These are phyloP conservation scores for Fusarium sambucinum DNA, from an alignment of 2,329 filamentous ascomycete genomes.

Conservation along the genomic window DNA sequence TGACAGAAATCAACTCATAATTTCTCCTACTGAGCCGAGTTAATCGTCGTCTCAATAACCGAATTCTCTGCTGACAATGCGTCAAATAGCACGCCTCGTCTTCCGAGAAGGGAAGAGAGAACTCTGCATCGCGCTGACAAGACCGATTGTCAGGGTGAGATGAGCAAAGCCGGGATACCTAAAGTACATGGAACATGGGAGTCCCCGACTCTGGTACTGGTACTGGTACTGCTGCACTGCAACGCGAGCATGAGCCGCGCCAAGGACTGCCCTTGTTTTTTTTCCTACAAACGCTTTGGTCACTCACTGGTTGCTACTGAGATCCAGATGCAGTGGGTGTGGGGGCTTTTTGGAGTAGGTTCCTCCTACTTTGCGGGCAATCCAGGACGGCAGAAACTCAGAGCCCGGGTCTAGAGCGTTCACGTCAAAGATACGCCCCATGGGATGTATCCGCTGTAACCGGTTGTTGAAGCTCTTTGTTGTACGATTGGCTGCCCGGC, in stretches of 20 bases:
- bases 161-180: slow-evolving; percentile 28
- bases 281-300: slow-evolving; percentile 24
- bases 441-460: slow-evolving; percentile 25
- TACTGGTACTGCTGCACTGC: background rate
- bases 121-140: slow-evolving; percentile 37
- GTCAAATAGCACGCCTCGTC: slow-evolving; percentile 28
- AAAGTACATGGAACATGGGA: slow-evolving; percentile 11
- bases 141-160: slow-evolving; percentile 36
- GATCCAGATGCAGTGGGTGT: slow-evolving; percentile 44
- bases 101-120: slow-evolving; percentile 11
- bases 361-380: slow-evolving; percentile 6
- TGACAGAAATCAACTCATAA: slow-evolving; percentile 15
- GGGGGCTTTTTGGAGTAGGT: slow-evolving; percentile 27
- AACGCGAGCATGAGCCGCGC: slow-evolving; percentile 31
- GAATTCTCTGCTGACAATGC: slow-evolving; percentile 34
- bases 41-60: slow-evolving; percentile 8
- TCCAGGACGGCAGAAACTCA: slow-evolving; percentile 11
- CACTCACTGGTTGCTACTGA: slow-evolving; percentile 12
- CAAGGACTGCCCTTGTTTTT: slow-evolving; percentile 30
- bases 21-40: slow-evolving; percentile 14
- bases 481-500: background rate
- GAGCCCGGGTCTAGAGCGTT: slow-evolving; percentile 6
- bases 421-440: slow-evolving; percentile 11
- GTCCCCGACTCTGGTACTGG: slow-evolving; percentile 9
- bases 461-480: slow-evolving; percentile 21